These are phyloP conservation scores for Rhodotorula glutinis DNA, from an alignment of 1,284 basidiomycete genomes.

Conservation along the genomic window DNA sequence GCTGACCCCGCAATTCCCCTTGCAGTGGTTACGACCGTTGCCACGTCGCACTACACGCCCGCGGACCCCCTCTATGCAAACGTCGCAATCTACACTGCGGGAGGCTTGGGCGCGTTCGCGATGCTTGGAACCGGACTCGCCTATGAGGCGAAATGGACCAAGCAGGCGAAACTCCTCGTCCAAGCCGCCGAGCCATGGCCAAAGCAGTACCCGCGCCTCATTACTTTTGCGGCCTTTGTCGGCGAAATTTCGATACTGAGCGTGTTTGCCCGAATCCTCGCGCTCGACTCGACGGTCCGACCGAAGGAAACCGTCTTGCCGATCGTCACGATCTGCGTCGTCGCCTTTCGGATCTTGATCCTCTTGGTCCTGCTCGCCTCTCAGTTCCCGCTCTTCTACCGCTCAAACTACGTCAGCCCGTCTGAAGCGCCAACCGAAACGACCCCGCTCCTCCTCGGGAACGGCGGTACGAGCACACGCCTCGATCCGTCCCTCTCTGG, in stretches of 20 bases:
- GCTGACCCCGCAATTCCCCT: too few relatives aligned
- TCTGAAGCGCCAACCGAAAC: conserved; percentile 10
- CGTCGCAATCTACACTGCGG: conserved; percentile 26
- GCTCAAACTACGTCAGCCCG: conserved; percentile 7
- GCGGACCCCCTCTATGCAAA: conserved; percentile 15
- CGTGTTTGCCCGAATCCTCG: conserved; percentile 26
- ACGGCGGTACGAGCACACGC: not conserved
- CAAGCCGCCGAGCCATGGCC: conserved; percentile 5
- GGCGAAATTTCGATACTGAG: conserved; percentile 30
- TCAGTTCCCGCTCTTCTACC: conserved; percentile 27
- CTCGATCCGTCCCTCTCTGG: not conserved
- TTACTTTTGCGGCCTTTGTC: conserved; percentile 15
- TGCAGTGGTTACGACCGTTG: conserved; percentile 31
- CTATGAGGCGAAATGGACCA: conserved; percentile 21
- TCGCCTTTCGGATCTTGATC: conserved; percentile 31
- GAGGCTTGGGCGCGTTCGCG: conserved; percentile 24
- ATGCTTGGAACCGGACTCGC: conserved; percentile 23
- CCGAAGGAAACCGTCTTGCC: conserved; percentile 10
- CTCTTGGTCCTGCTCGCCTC: conserved; percentile 23
- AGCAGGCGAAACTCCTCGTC: not conserved
- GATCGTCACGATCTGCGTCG: conserved; percentile 21
- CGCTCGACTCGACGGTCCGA: conserved; percentile 3
- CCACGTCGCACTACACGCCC: conserved; percentile 27
- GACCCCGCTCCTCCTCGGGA: conserved; percentile 23
- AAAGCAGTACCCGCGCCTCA: conserved; percentile 17